Conservation (phyloP, 495 filamentous ascomycete genomes). For the Tetracladium setigerum region DNA sequence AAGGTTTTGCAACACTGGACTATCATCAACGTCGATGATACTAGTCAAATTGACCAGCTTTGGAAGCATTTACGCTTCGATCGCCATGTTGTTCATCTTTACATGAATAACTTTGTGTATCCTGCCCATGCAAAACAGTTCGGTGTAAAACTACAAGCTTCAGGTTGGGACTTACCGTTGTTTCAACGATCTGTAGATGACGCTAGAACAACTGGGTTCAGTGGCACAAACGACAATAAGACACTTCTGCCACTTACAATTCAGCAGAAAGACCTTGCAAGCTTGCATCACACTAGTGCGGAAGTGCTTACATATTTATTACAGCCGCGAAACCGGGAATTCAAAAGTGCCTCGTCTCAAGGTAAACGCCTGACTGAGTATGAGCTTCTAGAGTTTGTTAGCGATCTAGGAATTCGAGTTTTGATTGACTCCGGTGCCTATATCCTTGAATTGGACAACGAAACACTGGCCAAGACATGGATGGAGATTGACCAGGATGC, state of each 20-base stretch:
- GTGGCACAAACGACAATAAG: constrained; percentile 35
- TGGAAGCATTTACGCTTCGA: constrained; percentile 25
- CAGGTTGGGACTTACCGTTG: constrained; percentile 35
- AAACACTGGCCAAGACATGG: constrained; percentile 28
- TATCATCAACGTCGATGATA: constrained; percentile 31
- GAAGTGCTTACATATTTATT: constrained; percentile 34
- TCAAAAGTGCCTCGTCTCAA: constrained; percentile 12
- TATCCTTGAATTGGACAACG: constrained; percentile 33
- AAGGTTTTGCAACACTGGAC: constrained; percentile 24
- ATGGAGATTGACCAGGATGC: constrained; percentile 17
- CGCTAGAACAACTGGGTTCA: constrained; percentile 33
- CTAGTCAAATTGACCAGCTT: constrained; percentile 27
- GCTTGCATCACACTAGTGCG: constrained; percentile 31
- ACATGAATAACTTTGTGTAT: constrained; percentile 34
- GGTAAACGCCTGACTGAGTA: constrained; percentile 24
- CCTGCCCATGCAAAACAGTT: constrained; percentile 34
- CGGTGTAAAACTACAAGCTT: constrained; percentile 30
- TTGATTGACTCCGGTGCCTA: constrained; percentile 37
- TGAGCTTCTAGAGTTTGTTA: constrained; percentile 22
- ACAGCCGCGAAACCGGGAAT: constrained; percentile 25
- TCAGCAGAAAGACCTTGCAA: constrained; percentile 28
- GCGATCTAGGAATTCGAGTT: constrained; percentile 20
- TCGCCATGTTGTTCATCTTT: constrained; percentile 29
- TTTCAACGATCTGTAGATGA: constrained; percentile 4
- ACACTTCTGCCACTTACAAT: constrained; percentile 33